These are phyloP conservation scores for Acacia crassicarpa DNA, from an alignment of 306 rosid genomes.

Conservation along the genomic window DNA sequence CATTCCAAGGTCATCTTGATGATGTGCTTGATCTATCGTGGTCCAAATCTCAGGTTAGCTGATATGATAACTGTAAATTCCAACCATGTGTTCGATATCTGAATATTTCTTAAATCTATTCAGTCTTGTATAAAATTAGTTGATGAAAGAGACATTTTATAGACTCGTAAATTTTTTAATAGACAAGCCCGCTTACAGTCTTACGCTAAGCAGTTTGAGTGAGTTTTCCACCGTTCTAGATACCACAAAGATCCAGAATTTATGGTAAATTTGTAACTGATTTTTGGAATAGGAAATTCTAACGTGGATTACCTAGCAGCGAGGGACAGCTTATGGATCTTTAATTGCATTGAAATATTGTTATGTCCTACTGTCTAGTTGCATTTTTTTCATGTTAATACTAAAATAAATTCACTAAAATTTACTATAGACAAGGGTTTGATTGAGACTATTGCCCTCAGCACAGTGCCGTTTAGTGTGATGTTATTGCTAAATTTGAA, in stretches of 20 bases:
- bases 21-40: conserved; percentile 98
- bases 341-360: conserved; percentile 9
- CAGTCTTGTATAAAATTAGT: conserved; percentile 6
- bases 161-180: not conserved
- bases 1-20: conserved; percentile 80
- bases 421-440: conserved; percentile 15
- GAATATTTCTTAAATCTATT: conserved; percentile 9
- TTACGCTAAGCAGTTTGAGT: conserved; percentile 2
- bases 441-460: not conserved
- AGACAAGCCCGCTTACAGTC: not conserved
- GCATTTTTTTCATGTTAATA: not conserved
- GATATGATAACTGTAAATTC: conserved; percentile 24
- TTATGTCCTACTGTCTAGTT: conserved; percentile 1
- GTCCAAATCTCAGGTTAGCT: conserved; percentile 98
- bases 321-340: conserved; percentile 14
- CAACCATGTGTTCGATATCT: not conserved
- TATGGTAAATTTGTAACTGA: not conserved
- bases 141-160: conserved; percentile 14
- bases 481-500: conserved; percentile 7
- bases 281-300: conserved; percentile 10
- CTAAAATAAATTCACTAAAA: not conserved
- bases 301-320: conserved; percentile 20
- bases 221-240: conserved; percentile 5
- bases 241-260: not conserved
- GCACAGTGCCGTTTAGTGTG: not conserved